These are phyloP conservation scores for Phytophthora brassicae DNA, from an alignment of 352 stramenopile genomes.

Conservation along the genomic window DNA sequence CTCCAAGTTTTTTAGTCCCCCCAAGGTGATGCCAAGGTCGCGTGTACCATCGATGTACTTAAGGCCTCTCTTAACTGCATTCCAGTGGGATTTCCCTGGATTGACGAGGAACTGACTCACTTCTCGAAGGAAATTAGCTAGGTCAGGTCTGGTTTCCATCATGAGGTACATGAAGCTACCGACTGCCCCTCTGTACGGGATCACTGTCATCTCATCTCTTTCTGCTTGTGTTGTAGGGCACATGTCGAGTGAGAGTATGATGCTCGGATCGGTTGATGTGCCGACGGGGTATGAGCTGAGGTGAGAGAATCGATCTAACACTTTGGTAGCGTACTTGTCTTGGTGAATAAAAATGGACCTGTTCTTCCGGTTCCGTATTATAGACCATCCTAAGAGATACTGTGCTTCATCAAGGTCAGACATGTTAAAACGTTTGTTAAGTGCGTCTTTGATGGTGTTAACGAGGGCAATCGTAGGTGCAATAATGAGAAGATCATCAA, in stretches of 20 bases:
- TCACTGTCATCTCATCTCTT: constrained; percentile 12
- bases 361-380: constrained; percentile 12
- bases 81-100: constrained; percentile 16
- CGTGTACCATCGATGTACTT: constrained; percentile 16
- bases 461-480: constrained; percentile 5
- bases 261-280: constrained; percentile 9
- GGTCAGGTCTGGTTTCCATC: constrained; percentile 12
- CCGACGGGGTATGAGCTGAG: constrained; percentile 6
- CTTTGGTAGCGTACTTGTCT: constrained; percentile 21
- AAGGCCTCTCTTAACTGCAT: constrained; percentile 20
- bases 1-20: neutral
- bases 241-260: constrained; percentile 13
- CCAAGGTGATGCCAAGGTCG: constrained; percentile 15
- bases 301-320: constrained; percentile 20
- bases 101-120: constrained; percentile 25
- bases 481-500: constrained; percentile 21
- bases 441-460: constrained; percentile 9
- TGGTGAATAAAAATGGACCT: constrained; percentile 17
- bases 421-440: constrained; percentile 19
- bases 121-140: constrained; percentile 17
- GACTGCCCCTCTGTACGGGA: constrained; percentile 18
- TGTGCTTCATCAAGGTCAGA: constrained; percentile 13
- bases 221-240: constrained; percentile 5
- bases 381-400: constrained; percentile 16
- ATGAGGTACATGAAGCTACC: constrained; percentile 24